phyloP scores from a whole-genome alignment of 2,329 filamentous ascomycete species.

The Pseudocercospora pini-densiflorae region DNA sequence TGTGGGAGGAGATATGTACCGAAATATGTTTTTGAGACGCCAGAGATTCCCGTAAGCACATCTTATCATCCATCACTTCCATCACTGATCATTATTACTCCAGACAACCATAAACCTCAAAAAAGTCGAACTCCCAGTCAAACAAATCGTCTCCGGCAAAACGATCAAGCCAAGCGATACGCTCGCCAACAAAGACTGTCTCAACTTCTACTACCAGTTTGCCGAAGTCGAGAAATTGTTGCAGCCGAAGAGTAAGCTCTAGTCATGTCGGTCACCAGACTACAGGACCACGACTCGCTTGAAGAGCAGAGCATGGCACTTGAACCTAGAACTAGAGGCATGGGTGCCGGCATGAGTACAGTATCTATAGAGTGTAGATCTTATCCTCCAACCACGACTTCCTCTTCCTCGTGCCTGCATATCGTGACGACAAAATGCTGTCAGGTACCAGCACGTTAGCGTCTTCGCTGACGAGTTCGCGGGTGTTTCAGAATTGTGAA shows the following conservation, averaged over 20 bases:
- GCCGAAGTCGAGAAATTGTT: conserved; percentile 69
- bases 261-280: neutral
- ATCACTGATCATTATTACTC: conserved; percentile 1
- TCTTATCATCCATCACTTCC: neutral
- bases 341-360: neutral
- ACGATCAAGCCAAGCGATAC: conserved; percentile 77
- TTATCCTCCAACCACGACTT: neutral
- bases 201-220: conserved; percentile 81
- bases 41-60: conserved; percentile 73
- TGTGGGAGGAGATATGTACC: conserved; percentile 77
- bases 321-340: neutral
- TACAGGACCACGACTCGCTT: neutral
- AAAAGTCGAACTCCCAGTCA: conserved; percentile 83
- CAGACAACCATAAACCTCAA: conserved; percentile 82
- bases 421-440: neutral
- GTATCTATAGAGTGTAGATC: neutral
- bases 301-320: neutral
- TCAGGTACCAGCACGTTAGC: neutral
- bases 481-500: neutral
- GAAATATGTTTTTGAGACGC: conserved; percentile 77
- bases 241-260: conserved; percentile 55
- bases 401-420: neutral
- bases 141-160: conserved; percentile 79
- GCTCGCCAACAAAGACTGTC: conserved; percentile 73
- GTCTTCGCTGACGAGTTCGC: neutral